Base-by-base conservation (phyloP, 371 early-diverging fungal species). In the Mortierella sp. region DNA sequence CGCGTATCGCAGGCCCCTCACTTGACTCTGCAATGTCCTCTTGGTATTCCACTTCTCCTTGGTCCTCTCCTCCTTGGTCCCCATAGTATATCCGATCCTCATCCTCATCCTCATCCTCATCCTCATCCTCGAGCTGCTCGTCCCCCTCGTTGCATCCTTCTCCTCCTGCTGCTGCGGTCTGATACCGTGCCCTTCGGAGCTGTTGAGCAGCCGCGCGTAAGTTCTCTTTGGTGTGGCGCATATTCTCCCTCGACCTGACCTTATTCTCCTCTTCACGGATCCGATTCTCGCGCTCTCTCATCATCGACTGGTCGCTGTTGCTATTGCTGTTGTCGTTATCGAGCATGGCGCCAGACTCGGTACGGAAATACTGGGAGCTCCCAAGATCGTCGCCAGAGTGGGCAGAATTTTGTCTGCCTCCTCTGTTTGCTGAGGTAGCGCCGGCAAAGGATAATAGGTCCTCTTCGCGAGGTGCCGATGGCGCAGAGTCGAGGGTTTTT, bases 401-500 rank as follows among this genome's bases (percentile, higher is more conserved):
- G 3, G 9, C 34, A 21, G 67, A 40, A 67, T 67, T 24, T 34
- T 48, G 34, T 74, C 75, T 26, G 46, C 67, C n/a, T 40, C 44
- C 21, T 43, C 53, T 28, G 51, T 9, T 48, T 71, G 71, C 72
- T 55, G 50, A 40, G 6, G 43, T 40, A 6, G 43, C n/a, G 55
- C 54, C 24, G 21, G 21, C 19, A 28, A 13, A 26, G 13, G 24
- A 11, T 26, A 14, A 21, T 13, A 53, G 69, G 43, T 67, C 19
- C 2, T 55, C 57, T 9, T 37, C 79, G 21, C 70, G 73, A 26
- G 80, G 81, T 6, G 84, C 80, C 10, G 84, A 81, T 0, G 81
- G 80, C 21, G 78, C 76, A n/a, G 84, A 76, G 9, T 57, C 77
- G n/a, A 72, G 54, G 11, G 81, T 72, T 48, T 81, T 84, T 19